Base-by-base conservation (phyloP, 768 basidiomycete species). In the Tulasnella sp. region DNA sequence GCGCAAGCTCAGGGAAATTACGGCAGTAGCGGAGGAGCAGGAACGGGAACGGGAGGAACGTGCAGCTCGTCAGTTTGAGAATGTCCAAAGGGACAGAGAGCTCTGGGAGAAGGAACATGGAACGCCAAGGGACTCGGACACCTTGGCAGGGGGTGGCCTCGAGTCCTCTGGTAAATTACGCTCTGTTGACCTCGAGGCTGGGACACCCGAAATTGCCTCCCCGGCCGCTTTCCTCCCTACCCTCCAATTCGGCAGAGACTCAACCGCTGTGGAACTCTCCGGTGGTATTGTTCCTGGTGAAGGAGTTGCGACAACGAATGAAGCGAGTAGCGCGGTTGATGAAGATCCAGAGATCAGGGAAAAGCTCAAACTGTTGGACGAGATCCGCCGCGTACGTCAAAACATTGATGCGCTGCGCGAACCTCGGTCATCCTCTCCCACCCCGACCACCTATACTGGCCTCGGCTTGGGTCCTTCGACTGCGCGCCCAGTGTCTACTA, bases 101-200 rank as follows among this genome's bases (percentile, higher is more conserved):
- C 80, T 83, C 57, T 97, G 93, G 93, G 91, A 94, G 66, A 81
- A 75, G 63, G 82, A 86, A 46, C 89, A 96, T 65, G 84, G 85
- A 4, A 72, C 76, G 39, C 79, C 73, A 12, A 48, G 57, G 17
- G 37, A 53, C 31, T 37, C 45, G 35, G 59, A 23, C 32, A 40
- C 60, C 7, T 29, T 58, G 48, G 57, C 23, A 17, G 55, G 55
- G 7, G 25, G 3, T 29, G 19, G 45, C 15, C 27, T 32, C 27
- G 17, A 21, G 25, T 29, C 32, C 37, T 39, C 37, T 12, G 55
- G 41, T 19, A 57, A 42, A 34, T 25, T 39, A 23, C 27, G 42
- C n/a, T 39, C 41, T 12, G 32, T 35, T n/a, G 41, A 43, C 35
- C 12, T 57, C 19, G 55, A 48, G 45, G 19, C 32, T 32, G 55